Evolutionary conservation across 306 rosid species (phyloP), one percentile per base, ranked within the genome.

Genomic region (Dalbergia oliveri): DNA sequence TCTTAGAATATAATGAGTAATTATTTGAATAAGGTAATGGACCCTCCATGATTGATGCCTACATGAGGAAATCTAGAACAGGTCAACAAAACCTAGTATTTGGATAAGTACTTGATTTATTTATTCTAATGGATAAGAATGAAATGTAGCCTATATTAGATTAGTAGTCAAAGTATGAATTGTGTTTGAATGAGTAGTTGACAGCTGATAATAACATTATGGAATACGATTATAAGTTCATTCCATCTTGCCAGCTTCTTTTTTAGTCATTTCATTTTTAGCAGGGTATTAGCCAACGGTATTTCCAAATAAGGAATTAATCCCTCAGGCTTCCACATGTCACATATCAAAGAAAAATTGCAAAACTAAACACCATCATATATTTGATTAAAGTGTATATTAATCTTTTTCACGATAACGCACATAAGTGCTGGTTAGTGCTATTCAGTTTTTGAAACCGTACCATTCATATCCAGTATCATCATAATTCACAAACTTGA

Each of bases 121-220:
- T 58, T 79, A 79, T 47, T 69, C 66, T 14, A 23, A 51, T 49
- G 59, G 81, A 81, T 81, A 81, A 68, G 85, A 60, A 80, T 56
- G 75, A 72, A 43, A 15, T 64, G 12, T 16, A 44, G 8, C 53
- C 8, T 11, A 0, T 26, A 26, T 26, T 26, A 26, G 31, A 26
- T 26, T 12, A 23, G 26, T 26, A 44, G 13, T 66, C 21, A 35
- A 19, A 15, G 10, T 21, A 45, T 18, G 53, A 44, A 18, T 66
- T 31, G n/a, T 43, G 57, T 56, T 57, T 47, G 56, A 66, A 58
- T 53, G 43, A 23, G 11, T 16, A 33, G 54, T 21, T 21, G 51
- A 37, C 35, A 70, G 18, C 11, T 39, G n/a, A 67, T 6, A 33
- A 44, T 54, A 37, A 41, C 33, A 34, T 4, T 6, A 59, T 59